Conservation (phyloP, 1,284 basidiomycete genomes). For the Marasmius fiardii region DNA sequence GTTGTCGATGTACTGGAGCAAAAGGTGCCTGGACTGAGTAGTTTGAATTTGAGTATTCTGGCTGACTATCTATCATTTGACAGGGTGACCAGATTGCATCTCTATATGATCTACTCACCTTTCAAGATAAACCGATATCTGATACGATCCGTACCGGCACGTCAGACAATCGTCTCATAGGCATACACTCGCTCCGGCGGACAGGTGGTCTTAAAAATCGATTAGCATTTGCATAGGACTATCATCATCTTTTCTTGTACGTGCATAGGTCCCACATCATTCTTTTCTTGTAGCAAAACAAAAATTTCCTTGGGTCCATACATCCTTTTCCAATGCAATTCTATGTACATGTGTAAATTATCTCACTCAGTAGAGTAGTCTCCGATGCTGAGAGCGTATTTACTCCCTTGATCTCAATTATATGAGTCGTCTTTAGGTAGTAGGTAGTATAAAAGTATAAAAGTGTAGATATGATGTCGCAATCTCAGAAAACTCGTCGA, state of each 20-base stretch:
- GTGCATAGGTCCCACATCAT: not conserved
- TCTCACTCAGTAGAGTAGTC: too few relatives aligned
- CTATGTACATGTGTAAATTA: not conserved
- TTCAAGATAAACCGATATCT: conserved; percentile 58
- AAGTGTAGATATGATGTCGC: too few relatives aligned
- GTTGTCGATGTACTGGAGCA: conserved; percentile 87
- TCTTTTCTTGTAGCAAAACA: not conserved
- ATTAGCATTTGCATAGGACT: not conserved
- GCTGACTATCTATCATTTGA: not conserved
- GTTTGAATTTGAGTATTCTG: not conserved
- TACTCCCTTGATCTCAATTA: too few relatives aligned
- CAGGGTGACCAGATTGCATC: conserved; percentile 89
- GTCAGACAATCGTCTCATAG: not conserved
- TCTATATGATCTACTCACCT: conserved; percentile 74
- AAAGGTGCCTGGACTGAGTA: conserved; percentile 54
- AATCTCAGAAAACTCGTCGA: too few relatives aligned
- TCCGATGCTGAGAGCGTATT: too few relatives aligned
- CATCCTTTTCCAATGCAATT: not conserved
- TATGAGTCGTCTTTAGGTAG: too few relatives aligned
- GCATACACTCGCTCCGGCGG: not conserved
- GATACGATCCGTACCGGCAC: not conserved
- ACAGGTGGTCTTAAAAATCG: not conserved
- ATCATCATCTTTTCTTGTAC: not conserved
- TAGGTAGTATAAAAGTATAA: too few relatives aligned
- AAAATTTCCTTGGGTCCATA: not conserved